phyloP scores from a whole-genome alignment of 2,329 filamentous ascomycete genomes.

The Arthrobotrys musiformis region DNA sequence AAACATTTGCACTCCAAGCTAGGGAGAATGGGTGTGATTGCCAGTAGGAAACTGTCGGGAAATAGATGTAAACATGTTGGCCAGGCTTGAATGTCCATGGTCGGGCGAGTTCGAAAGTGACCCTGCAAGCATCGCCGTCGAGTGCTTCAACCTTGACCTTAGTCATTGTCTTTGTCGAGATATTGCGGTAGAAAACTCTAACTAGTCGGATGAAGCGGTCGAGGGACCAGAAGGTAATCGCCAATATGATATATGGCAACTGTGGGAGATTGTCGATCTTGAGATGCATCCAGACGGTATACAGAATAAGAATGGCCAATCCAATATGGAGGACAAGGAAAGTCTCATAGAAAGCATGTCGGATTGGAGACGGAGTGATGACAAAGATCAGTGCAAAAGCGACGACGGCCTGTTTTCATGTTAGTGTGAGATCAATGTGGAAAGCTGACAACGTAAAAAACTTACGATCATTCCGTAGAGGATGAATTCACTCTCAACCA shows the following conservation, averaged over 20 bases:
- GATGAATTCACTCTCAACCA: constrained; percentile 73
- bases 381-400: constrained; percentile 71
- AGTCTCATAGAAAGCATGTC: constrained; percentile 96
- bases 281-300: constrained; percentile 82
- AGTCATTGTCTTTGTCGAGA: constrained; percentile 61
- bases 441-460: constrained; percentile 2
- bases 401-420: constrained; percentile 59
- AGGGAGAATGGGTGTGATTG: constrained; percentile 38
- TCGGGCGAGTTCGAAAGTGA: constrained; percentile 67
- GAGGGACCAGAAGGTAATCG: constrained; percentile 79
- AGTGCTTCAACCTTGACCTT: constrained; percentile 80
- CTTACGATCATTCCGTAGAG: constrained; percentile 65
- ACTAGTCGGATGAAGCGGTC: constrained; percentile 75
- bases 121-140: constrained; percentile 78
- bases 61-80: constrained; percentile 82
- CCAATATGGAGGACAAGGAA: constrained; percentile 89
- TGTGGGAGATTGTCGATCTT: constrained; percentile 75
- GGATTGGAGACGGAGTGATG: constrained; percentile 77
- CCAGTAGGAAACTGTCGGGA: constrained; percentile 69
- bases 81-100: constrained; percentile 79
- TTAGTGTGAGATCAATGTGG: background rate
- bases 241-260: constrained; percentile 77
- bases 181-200: constrained; percentile 74
- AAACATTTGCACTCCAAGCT: constrained; percentile 33
- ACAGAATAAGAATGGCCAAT: constrained; percentile 74